Conservation (phyloP, 2,329 filamentous ascomycete species). For the Cladosporium cucumerinum region DNA sequence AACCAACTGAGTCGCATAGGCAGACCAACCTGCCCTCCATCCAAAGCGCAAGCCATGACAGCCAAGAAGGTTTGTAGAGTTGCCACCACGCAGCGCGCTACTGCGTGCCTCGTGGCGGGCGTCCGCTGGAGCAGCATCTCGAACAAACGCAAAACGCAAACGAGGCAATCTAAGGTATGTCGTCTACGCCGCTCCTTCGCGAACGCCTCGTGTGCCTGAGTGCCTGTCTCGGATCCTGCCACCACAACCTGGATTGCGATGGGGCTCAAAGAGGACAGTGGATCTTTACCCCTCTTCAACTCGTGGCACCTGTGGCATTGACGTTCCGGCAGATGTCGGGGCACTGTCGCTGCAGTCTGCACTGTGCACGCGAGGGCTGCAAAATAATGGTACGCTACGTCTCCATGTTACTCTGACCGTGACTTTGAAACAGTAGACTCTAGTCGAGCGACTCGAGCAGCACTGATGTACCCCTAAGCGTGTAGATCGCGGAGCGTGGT, state of each 20-base stretch:
- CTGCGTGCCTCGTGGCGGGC: neutral
- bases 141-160: slow-evolving; percentile 8
- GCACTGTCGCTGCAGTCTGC: neutral
- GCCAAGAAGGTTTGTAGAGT: slow-evolving; percentile 1
- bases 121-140: neutral
- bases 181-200: neutral
- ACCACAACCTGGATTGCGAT: neutral
- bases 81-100: neutral
- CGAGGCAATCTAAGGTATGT: neutral
- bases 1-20: neutral
- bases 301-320: neutral
- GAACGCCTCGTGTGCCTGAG: neutral
- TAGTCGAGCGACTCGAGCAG: neutral
- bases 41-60: neutral
- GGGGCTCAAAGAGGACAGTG: neutral
- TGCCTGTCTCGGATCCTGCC: slow-evolving; percentile 1
- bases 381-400: neutral
- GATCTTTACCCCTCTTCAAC: neutral
- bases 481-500: neutral
- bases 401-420: neutral
- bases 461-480: neutral
- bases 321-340: neutral
- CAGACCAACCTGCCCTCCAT: neutral
- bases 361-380: neutral
- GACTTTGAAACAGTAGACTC: neutral